A percentile compares a stretch with the other conserved stretches of the same genome.
Evolutionary conservation across 305 asterid genomes (phyloP).

Genomic region (Fraxinus ornus): DNA sequence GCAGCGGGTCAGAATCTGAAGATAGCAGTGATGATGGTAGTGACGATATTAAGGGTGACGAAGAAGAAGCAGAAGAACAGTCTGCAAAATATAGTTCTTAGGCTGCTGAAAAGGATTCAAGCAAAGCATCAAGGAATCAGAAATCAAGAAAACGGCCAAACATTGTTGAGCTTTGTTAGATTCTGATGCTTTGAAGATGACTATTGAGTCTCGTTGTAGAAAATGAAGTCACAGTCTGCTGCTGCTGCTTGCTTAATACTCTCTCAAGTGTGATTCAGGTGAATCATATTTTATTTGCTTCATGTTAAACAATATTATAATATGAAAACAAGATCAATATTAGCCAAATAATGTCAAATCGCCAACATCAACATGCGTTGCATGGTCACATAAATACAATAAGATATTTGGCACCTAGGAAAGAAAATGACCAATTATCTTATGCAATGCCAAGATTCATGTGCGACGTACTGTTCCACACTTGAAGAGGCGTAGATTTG

Average conservation of each 20-base stretch:
- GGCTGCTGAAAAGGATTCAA: conserved; percentile 26
- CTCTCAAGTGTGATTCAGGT: neutral
- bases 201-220: neutral
- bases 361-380: neutral
- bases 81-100: conserved; percentile 11
- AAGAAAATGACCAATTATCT: neutral
- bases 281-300: neutral
- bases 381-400: neutral
- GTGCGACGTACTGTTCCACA: neutral
- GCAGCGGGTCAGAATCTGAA: conserved; percentile 39
- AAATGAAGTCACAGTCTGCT: neutral
- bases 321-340: neutral
- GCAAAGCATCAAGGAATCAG: conserved; percentile 29
- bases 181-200: neutral
- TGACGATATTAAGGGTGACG: neutral
- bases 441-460: neutral
- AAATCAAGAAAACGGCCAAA: conserved; percentile 41
- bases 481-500: neutral
- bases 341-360: neutral
- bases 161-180: conserved; percentile 58
- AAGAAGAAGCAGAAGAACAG: conserved; percentile 4
- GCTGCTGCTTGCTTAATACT: neutral
- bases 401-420: neutral
- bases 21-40: conserved; percentile 42
- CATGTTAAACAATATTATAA: neutral